phyloP scores from a whole-genome alignment of 352 stramenopile genomes.

The Phytopythium boreale region DNA sequence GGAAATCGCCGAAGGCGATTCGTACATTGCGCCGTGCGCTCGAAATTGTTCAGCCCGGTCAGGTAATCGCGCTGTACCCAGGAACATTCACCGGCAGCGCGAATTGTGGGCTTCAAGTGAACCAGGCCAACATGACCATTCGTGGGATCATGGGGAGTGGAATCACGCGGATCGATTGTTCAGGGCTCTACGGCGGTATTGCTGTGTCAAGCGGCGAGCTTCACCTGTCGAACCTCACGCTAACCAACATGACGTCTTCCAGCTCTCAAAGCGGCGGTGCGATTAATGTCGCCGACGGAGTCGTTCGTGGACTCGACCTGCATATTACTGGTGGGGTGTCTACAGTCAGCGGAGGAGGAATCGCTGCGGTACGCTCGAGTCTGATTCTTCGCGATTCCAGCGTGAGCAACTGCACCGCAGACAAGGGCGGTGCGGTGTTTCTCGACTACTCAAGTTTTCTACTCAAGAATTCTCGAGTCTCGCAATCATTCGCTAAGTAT shows the following conservation, averaged over 20 bases:
- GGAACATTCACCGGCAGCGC: constrained; percentile 26
- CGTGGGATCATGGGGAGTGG: constrained; percentile 32
- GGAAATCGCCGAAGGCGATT: constrained; percentile 53
- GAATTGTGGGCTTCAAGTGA: constrained; percentile 41
- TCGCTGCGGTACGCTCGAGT: constrained; percentile 25
- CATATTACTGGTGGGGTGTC: constrained; percentile 12
- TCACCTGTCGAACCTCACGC: constrained; percentile 22
- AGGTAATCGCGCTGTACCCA: constrained; percentile 54
- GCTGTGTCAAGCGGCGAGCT: constrained; percentile 15
- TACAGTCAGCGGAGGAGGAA: constrained; percentile 21
- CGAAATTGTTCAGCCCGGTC: constrained; percentile 18
- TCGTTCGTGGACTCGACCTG: constrained; percentile 12
- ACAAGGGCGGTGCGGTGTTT: constrained; percentile 28
- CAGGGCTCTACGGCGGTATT: constrained; percentile 17
- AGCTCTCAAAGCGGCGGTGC: constrained; percentile 13
- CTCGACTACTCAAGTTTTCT: constrained; percentile 19
- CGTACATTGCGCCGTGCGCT: constrained; percentile 42
- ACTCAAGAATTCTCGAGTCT: constrained; percentile 13
- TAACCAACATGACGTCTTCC: constrained; percentile 25
- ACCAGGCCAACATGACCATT: constrained; percentile 23
- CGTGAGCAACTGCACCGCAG: constrained; percentile 18
- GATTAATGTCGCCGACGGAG: constrained; percentile 20
- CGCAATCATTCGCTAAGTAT: constrained; percentile 14
- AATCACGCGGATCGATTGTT: constrained; percentile 42
- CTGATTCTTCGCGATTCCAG: constrained; percentile 18